These are phyloP conservation scores for Leccinum subtestaceum DNA, from an alignment of 768 basidiomycete species.

Conservation along the genomic window DNA sequence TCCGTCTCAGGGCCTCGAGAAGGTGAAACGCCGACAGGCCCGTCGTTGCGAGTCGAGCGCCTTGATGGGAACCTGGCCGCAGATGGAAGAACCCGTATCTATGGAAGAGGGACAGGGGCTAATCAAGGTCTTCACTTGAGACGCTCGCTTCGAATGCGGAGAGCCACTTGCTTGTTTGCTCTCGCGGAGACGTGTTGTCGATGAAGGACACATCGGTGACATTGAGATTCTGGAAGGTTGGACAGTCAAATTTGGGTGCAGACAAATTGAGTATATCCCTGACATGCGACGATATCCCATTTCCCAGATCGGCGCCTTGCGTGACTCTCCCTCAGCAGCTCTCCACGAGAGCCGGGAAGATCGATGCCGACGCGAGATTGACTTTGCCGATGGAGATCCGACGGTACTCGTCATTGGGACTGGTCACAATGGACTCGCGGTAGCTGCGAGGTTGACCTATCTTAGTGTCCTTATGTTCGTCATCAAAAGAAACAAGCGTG, in stretches of 20 bases:
- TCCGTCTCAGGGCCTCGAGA: no score
- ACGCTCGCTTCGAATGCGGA: no score
- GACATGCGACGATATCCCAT: background rate
- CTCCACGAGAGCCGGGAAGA: constrained; percentile 52
- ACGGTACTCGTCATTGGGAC: constrained; percentile 62
- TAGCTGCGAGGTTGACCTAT: constrained; percentile 59
- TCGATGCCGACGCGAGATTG: constrained; percentile 37
- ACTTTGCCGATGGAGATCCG: constrained; percentile 47
- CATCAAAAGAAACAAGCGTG: constrained; percentile 47
- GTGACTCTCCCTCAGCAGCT: constrained; percentile 35
- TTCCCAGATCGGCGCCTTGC: constrained; percentile 34
- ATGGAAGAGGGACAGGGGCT: no score
- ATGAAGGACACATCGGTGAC: no score
- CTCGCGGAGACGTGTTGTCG: no score
- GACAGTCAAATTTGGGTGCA: background rate
- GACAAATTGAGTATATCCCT: background rate
- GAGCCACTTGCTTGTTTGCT: no score
- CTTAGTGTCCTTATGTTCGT: constrained; percentile 53
- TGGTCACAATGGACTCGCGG: constrained; percentile 62
- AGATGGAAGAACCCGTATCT: no score
- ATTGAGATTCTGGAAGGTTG: no score
- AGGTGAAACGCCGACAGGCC: no score
- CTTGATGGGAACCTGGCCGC: no score
- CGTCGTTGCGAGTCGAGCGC: no score
- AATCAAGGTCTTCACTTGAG: no score